Percentiles rank a stretch among this genome's conserved stretches.
Conservation (phyloP, 805 yeast genomes). For the Saccharomycopsis lassenensis region DNA sequence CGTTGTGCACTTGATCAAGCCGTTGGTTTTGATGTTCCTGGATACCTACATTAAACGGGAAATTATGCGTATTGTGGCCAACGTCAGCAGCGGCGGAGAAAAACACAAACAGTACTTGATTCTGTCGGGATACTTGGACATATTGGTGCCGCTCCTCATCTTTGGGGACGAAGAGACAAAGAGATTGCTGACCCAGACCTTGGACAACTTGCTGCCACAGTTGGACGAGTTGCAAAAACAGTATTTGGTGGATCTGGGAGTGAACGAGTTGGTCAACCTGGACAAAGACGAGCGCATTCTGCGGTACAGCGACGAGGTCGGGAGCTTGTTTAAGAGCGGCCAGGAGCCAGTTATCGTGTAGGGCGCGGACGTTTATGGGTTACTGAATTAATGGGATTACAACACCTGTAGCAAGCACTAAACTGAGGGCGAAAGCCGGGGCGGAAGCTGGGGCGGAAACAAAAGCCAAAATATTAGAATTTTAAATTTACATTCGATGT, state of each 20-base stretch:
- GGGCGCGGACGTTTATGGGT: too few relatives aligned
- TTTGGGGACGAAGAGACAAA: slow-evolving; percentile 18
- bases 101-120: slow-evolving; percentile 12
- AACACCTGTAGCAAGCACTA: too few relatives aligned
- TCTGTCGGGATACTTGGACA: slow-evolving; percentile 14
- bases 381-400: too few relatives aligned
- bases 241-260: slow-evolving; percentile 18
- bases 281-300: not conserved
- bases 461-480: too few relatives aligned
- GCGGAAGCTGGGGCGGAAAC: too few relatives aligned
- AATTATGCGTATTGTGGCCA: slow-evolving; percentile 15
- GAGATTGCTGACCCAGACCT: slow-evolving; percentile 12
- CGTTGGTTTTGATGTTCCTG: slow-evolving; percentile 16
- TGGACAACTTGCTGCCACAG: slow-evolving; percentile 10
- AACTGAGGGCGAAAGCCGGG: too few relatives aligned
- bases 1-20: slow-evolving; percentile 14
- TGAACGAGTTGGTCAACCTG: slow-evolving; percentile 11
- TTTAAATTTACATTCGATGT: too few relatives aligned
- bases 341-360: not conserved
- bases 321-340: not conserved
- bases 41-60: slow-evolving; percentile 14
- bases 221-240: slow-evolving; percentile 16
- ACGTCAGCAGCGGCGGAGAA: slow-evolving; percentile 12
- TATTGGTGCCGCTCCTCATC: slow-evolving; percentile 16
- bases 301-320: not conserved